A percentile compares a stretch with the other conserved stretches of the same genome.
phyloP scores from a whole-genome alignment of 352 stramenopile genomes.

The Globisporangium splendens region DNA sequence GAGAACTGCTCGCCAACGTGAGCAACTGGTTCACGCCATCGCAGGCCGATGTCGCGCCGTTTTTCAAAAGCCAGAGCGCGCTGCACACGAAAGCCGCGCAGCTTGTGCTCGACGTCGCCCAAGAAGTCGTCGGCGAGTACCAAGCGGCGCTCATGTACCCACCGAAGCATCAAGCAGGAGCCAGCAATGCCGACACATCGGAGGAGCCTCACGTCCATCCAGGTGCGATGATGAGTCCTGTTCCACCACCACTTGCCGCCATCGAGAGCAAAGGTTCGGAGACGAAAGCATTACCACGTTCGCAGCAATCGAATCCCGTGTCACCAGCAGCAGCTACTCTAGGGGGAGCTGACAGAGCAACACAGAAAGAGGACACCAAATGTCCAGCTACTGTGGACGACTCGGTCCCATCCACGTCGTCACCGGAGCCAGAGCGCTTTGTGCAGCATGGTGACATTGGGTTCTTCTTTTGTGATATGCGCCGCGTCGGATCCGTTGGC shows the following conservation, averaged over 20 bases:
- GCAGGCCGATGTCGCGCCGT: constrained; percentile 58
- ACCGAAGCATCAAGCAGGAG: background rate
- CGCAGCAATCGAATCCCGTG: too few species aligned
- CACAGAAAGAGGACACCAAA: too few species aligned
- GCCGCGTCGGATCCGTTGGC: constrained; percentile 12
- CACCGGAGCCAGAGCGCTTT: constrained; percentile 10
- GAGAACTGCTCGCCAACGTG: constrained; percentile 48
- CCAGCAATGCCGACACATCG: background rate
- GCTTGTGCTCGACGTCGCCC: constrained; percentile 47
- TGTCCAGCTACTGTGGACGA: too few species aligned
- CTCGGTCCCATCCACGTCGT: background rate
- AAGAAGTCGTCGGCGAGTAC: constrained; percentile 50
- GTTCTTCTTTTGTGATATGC: constrained; percentile 69
- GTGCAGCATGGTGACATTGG: constrained; percentile 44
- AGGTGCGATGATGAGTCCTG: too few species aligned
- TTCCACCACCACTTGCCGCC: too few species aligned
- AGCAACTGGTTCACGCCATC: constrained; percentile 69
- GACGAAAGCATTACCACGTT: too few species aligned
- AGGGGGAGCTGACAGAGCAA: too few species aligned
- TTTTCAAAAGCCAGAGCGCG: constrained; percentile 38
- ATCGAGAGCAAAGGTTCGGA: background rate
- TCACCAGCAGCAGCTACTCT: too few species aligned
- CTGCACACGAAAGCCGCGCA: constrained; percentile 23
- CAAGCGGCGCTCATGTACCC: constrained; percentile 42
- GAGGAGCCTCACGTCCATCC: too few species aligned